Base-by-base conservation (phyloP, 1,139 yeast species). In the Yamadazyma friedrichii region DNA sequence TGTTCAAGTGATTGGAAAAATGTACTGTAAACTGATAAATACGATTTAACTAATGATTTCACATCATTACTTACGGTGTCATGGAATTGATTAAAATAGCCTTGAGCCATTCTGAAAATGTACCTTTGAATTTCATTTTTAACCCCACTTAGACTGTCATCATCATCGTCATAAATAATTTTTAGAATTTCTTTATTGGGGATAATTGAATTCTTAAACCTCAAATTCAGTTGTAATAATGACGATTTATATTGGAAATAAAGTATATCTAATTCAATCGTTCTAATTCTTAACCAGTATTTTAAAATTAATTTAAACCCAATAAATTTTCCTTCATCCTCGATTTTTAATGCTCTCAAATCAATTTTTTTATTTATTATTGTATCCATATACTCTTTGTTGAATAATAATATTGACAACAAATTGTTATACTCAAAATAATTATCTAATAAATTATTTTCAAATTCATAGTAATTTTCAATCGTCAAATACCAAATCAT, bases 191-290 rank as follows among this genome's bases (percentile, higher is more conserved):
- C 47, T 29, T 43, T 43, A 44, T 60, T 60, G 1, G 74, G 72
- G 9, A 58, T 53, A 20, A 62, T 46, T 1, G 67, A 51, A 39
- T 55, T 53, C 36, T 55, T 60, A 35, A 62, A 53, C 39, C 58
- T 59, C 12, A 38, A 38, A 29, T 56, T 53, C n/a, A 65, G 58
- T n/a, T 60, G 52, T 34, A 64, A 45, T 12, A 64, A 50, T 11
- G 64, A 54, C 1, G 68, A 67, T 42, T 61, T 61, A 37, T 52
- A 56, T 44, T 62, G 70, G 49, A 65, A 63, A 44, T 61, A 64
- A 9, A 64, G 52, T 20, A 51, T 53, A 25, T 61, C 67, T 15
- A 64, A 43, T 43, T 64, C 70, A 13, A 60, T 48, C 22, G 63
- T 41, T 33, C 70, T 49, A 11, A 65, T 42, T 42, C 63, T 61